phyloP scores from a whole-genome alignment of 208 protist genomes.

The Crithidia brevicula region DNA sequence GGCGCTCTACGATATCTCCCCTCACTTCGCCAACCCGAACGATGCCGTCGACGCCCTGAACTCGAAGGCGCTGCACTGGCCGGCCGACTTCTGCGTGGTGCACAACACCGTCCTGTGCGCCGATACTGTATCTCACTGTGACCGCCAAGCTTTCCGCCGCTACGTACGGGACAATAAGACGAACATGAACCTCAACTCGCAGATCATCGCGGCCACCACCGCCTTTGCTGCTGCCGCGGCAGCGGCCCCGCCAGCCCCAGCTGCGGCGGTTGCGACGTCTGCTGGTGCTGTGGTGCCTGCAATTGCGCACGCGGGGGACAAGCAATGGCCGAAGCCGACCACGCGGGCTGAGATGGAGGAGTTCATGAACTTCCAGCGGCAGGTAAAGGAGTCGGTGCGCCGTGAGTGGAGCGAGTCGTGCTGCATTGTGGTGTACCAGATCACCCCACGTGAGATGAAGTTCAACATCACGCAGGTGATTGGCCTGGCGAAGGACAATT shows the following conservation, averaged over 20 bases:
- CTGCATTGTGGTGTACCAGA: constrained; percentile 90
- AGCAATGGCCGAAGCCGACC: constrained; percentile 26
- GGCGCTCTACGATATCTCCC: constrained; percentile 62
- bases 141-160: constrained; percentile 73
- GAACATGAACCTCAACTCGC: constrained; percentile 38
- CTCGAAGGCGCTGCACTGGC: constrained; percentile 67
- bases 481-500: constrained; percentile 74
- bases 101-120: constrained; percentile 73
- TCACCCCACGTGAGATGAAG: constrained; percentile 87
- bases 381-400: constrained; percentile 55
- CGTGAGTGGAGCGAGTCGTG: constrained; percentile 79
- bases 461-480: constrained; percentile 81
- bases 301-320: constrained; percentile 19
- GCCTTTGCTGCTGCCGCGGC: constrained; percentile 28
- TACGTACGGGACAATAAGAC: constrained; percentile 80
- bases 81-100: constrained; percentile 82
- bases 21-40: constrained; percentile 51
- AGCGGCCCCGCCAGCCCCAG: constrained; percentile 6
- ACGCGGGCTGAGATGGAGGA: constrained; percentile 44
- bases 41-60: constrained; percentile 81
- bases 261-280: neutral
- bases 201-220: constrained; percentile 33
- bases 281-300: constrained; percentile 1
- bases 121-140: constrained; percentile 56
- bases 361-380: constrained; percentile 40